These are phyloP conservation scores for Paraconiothyrium brasiliense DNA, from an alignment of 2,329 filamentous ascomycete species.

Conservation along the genomic window DNA sequence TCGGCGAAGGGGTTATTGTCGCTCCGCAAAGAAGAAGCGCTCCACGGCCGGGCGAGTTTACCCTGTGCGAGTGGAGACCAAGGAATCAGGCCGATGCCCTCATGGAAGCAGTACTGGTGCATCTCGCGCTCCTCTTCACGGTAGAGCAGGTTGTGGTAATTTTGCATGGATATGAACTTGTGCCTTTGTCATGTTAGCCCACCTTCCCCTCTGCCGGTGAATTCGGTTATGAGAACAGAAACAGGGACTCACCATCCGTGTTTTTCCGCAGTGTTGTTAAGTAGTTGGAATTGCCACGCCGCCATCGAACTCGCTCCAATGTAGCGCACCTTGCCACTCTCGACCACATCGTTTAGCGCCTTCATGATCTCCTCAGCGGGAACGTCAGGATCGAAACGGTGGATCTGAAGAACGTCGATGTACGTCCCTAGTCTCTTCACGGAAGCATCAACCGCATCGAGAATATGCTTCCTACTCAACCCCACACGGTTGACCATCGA, in stretches of 20 bases:
- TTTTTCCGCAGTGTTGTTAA: conserved; percentile 54
- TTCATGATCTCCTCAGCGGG: conserved; percentile 35
- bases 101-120: conserved; percentile 31
- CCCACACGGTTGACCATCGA: conserved; percentile 48
- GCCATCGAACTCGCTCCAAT: conserved; percentile 50
- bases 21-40: conserved; percentile 45
- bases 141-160: conserved; percentile 56
- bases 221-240: background rate
- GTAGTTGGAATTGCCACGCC: conserved; percentile 58
- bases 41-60: conserved; percentile 53
- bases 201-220: background rate
- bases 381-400: conserved; percentile 27
- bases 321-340: conserved; percentile 36
- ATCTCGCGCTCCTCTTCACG: conserved; percentile 59
- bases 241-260: conserved; percentile 44
- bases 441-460: conserved; percentile 49
- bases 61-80: conserved; percentile 47
- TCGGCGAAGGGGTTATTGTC: conserved; percentile 35
- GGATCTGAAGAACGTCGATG: conserved; percentile 37
- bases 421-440: conserved; percentile 30
- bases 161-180: conserved; percentile 59
- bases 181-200: conserved; percentile 33
- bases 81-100: conserved; percentile 40
- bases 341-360: conserved; percentile 33
- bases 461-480: conserved; percentile 50